Evolutionary conservation across 495 filamentous ascomycete species (phyloP).

Genomic region (Xylaria longipes): DNA sequence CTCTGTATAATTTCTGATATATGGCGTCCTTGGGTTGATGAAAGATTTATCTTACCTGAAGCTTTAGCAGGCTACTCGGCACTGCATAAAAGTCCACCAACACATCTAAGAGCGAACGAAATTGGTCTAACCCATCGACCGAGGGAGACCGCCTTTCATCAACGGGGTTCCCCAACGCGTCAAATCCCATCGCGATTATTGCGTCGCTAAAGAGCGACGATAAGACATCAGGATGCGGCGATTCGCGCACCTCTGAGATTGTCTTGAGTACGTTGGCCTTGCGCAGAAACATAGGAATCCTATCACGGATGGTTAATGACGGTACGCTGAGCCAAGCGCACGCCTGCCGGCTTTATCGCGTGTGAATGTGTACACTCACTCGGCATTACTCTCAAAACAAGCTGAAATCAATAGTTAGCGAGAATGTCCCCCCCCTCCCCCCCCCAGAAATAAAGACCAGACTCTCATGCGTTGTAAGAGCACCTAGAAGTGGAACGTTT

Average conservation of each 20-base stretch:
- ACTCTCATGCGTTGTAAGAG: background rate
- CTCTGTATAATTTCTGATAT: background rate
- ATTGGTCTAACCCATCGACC: background rate
- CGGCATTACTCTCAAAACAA: constrained; percentile 8
- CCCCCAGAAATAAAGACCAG: background rate
- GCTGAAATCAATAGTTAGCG: background rate
- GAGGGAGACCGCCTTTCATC: background rate
- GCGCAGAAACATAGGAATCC: constrained; percentile 7
- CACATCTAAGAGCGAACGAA: background rate
- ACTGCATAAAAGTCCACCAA: background rate
- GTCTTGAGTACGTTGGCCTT: background rate
- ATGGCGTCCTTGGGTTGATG: too few relatives aligned
- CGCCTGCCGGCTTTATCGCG: too few relatives aligned
- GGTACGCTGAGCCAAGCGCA: background rate
- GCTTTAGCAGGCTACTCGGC: constrained; percentile 3
- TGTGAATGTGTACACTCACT: constrained; percentile 1
- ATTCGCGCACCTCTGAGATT: constrained; percentile 14
- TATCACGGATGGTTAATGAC: background rate
- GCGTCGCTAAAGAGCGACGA: constrained; percentile 10
- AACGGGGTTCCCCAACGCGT: background rate
- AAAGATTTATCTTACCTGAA: background rate
- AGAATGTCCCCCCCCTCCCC: too few relatives aligned
- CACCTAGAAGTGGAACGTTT: background rate
- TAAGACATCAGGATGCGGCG: constrained; percentile 1
- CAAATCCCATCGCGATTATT: constrained; percentile 9